Evolutionary conservation across 441 rosid species (phyloP), one percentile per base, ranked within the genome.

Genomic region (Bruguiera hainesii): DNA sequence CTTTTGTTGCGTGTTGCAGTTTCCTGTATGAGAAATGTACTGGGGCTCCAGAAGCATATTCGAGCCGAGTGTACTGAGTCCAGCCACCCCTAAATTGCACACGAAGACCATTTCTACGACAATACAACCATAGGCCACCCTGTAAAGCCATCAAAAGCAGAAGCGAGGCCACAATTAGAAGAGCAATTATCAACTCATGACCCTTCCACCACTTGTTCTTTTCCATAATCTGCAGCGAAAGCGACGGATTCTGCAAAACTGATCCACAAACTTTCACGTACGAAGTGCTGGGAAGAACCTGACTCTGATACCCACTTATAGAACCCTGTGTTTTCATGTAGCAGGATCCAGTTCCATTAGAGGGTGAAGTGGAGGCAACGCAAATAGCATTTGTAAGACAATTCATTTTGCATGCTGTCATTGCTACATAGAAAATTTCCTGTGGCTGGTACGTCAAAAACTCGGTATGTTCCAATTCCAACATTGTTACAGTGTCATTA

Each of bases 1-100:
- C 79, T 64, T 84, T 79, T 0, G 91, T 84, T n/a, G 82, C 74
- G 11, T 75, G 73, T 26, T 81, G 85, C 25, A 87, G 74, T 63
- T 87, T 86, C 65, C 80, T 80, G 62, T 80, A 83, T 0, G 84
- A 79, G 74, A 87, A 84, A 66, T 81, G 84, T 51, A 84, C 80
- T 5, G 89, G 89, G 3, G 85, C 86, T 56, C 86, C 87, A 11
- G 88, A 86, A 6, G 88, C 87, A 69, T 86, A 84, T 61, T 84
- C 88, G 59, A 79, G 81, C 60, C 79, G 78, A 2, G 80, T 70
- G 49, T 79, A 83, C 56, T 84, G 83, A 33, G 79, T 63, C 35
- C 84, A 78, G 48, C 79, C 62, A 21, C 70, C 64, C 23, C 78
- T 80, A 39, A 84, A 80, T 63, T 70, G 63, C n/a, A 72, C 48